Evolutionary conservation across 306 rosid genomes (phyloP), one percentile per base, ranked within the genome.

Genomic region (Casuarina glauca): DNA sequence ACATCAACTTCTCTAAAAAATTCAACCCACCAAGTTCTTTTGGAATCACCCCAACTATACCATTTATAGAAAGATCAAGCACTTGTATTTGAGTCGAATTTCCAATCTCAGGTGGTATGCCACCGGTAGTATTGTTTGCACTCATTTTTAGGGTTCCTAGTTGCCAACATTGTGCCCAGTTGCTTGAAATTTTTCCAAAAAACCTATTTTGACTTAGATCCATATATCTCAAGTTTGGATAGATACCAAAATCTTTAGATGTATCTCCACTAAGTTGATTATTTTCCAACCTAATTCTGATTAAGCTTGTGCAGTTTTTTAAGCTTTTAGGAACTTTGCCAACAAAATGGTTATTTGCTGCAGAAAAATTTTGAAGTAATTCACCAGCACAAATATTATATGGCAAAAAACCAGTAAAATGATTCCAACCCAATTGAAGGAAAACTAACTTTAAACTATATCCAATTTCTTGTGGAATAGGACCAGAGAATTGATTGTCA

Each of bases 211-310:
- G 32, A 26, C 32, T 26, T 26, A 26, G 32, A 26, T 26, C 32
- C 32, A 26, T 26, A 26, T 26, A 26, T 26, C 32, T 26, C 32
- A 26, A 26, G 32, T 26, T 26, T 26, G 32, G 32, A 26, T 26
- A 26, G 32, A 26, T 26, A 26, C 32, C 32, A 26, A 26, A 26
- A 26, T 26, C 32, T 26, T 26, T 26, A 26, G 32, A 26, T 26
- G 1, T 26, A 26, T 26, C 32, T 26, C 32, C 32, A 26, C 32
- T 26, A 26, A 26, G 32, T 26, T 26, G 32, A 26, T 86, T 88
- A 20, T 41, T n/a, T 9, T 52, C 26, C 78, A 86, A 72, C 39
- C 73, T 77, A 41, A 86, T 63, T 76, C 90, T 38, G 26, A 26
- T 26, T 26, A 26, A 26, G 32, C 32, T 26, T 26, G 32, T 26